These are phyloP conservation scores for Endocladia muricata DNA, from an alignment of 31 red algal species.

Conservation along the genomic window DNA sequence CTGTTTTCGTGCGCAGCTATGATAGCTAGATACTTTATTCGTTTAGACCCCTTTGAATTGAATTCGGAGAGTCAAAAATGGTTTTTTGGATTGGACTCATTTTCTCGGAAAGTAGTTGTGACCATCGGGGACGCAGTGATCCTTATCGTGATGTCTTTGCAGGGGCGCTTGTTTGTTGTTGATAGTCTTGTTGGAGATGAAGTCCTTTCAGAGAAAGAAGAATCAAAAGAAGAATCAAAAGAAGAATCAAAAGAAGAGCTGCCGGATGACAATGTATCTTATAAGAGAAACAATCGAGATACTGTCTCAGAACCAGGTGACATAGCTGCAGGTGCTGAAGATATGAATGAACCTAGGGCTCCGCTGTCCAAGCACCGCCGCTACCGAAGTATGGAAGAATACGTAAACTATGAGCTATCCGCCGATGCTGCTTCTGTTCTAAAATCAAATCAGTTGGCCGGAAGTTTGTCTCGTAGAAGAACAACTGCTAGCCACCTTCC, in stretches of 20 bases:
- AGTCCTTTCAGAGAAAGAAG: no score
- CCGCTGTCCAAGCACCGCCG: constrained; percentile 3
- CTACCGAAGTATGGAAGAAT: constrained; percentile 25
- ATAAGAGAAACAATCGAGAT: neutral
- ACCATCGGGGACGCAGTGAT: constrained; percentile 46
- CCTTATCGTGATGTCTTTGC: constrained; percentile 44
- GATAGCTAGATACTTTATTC: constrained; percentile 39
- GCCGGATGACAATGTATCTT: neutral
- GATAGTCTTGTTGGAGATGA: constrained; percentile 8
- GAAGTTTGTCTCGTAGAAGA: neutral
- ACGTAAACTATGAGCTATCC: neutral
- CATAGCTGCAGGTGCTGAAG: neutral
- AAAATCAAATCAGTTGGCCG: neutral
- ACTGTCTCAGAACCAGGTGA: constrained; percentile 15
- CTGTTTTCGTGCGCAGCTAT: constrained; percentile 38
- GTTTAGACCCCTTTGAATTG: constrained; percentile 18
- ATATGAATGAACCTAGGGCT: neutral
- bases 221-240: neutral
- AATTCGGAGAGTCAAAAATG: neutral
- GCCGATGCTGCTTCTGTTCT: neutral
- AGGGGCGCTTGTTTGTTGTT: constrained; percentile 34
- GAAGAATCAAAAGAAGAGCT: neutral
- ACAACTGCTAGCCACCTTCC: neutral
- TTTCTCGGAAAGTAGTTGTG: constrained; percentile 14
- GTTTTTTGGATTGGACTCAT: constrained; percentile 34